These are phyloP conservation scores for Paecilomyces sp. DNA, from an alignment of 2,329 filamentous ascomycete species.

Conservation along the genomic window DNA sequence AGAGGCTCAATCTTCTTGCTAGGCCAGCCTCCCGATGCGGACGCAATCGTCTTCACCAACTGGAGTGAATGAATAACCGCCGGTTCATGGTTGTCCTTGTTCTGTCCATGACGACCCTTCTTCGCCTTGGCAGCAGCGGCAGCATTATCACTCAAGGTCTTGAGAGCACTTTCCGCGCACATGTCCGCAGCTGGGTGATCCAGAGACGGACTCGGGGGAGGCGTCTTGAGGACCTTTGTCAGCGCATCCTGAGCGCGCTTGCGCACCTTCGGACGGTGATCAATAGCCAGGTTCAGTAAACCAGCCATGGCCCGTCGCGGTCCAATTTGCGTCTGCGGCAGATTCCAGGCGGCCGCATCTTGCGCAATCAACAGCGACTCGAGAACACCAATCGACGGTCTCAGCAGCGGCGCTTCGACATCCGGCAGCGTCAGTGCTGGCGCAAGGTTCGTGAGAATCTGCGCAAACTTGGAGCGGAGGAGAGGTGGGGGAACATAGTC, in stretches of 20 bases:
- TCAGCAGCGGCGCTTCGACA: conserved; percentile 77
- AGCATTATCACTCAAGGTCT: conserved; percentile 65
- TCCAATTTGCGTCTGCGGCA: conserved; percentile 73
- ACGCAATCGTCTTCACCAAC: conserved; percentile 81
- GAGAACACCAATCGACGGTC: conserved; percentile 84
- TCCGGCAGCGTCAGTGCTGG: conserved; percentile 73
- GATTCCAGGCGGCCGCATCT: conserved; percentile 79
- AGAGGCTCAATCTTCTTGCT: conserved; percentile 90
- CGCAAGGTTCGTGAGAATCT: conserved; percentile 80
- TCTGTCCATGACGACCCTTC: conserved; percentile 42
- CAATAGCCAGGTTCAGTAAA: conserved; percentile 74
- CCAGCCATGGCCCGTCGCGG: conserved; percentile 83
- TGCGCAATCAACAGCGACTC: conserved; percentile 88
- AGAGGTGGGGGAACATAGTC: conserved; percentile 77
- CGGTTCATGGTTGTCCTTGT: conserved; percentile 61
- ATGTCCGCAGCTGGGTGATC: conserved; percentile 95
- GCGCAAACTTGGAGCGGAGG: conserved; percentile 87
- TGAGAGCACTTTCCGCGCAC: conserved; percentile 85
- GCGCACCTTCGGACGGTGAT: conserved; percentile 85
- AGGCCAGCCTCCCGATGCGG: conserved; percentile 87
- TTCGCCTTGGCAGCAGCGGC: conserved; percentile 62
- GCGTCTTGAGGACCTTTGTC: conserved; percentile 71
- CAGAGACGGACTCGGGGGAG: conserved; percentile 82
- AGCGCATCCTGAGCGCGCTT: conserved; percentile 89
- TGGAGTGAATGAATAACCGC: conserved; percentile 86